Conservation (phyloP, 129 eudicot genomes). For the Ambrosia artemisiifolia region DNA sequence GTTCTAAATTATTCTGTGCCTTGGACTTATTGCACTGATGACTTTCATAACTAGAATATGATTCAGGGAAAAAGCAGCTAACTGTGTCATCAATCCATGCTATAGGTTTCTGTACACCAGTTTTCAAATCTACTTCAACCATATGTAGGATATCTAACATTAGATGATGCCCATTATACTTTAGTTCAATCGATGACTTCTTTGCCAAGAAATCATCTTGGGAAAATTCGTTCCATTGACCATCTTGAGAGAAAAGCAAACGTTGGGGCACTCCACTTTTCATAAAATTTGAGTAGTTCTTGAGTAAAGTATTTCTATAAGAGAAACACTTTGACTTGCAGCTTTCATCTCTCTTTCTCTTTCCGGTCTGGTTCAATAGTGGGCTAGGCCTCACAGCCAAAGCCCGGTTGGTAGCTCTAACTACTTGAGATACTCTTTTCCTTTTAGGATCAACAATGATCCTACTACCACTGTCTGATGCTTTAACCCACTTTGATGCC, state of each 20-base stretch:
- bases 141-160: conserved; percentile 49
- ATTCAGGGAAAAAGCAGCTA: conserved; percentile 55
- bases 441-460: conserved; percentile 34
- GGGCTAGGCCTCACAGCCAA: conserved; percentile 17
- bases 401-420: conserved; percentile 26
- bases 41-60: conserved; percentile 27
- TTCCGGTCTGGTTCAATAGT: conserved; percentile 32
- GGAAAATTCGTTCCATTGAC: conserved; percentile 52
- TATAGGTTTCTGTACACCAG: conserved; percentile 53
- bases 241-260: conserved; percentile 47
- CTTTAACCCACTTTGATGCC: conserved; percentile 47
- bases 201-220: conserved; percentile 35
- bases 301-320: conserved; percentile 27
- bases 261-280: conserved; percentile 47
- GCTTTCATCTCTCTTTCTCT: conserved; percentile 52
- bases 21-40: conserved; percentile 29
- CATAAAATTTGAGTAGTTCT: conserved; percentile 48
- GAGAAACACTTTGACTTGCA: conserved; percentile 31
- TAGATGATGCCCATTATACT: conserved; percentile 29
- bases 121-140: conserved; percentile 47
- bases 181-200: conserved; percentile 44
- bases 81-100: conserved; percentile 71
- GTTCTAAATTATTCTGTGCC: conserved; percentile 21
- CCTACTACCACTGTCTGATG: conserved; percentile 32
- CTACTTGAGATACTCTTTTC: conserved; percentile 29